Base-by-base conservation (phyloP, 306 rosid genomes). In the Dalbergia cultrata region DNA sequence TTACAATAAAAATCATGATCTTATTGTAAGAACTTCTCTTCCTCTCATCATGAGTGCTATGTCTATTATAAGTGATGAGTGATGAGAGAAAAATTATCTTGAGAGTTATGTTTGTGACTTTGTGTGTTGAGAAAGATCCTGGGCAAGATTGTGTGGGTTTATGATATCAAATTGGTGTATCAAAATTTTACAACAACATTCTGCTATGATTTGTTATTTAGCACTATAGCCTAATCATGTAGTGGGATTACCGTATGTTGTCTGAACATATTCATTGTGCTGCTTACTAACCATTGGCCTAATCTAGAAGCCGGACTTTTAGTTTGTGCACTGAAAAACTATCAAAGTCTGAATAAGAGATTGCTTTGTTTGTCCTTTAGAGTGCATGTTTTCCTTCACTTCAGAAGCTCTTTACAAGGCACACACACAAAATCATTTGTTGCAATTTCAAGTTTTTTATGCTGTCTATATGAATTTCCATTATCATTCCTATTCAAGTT, bases 391-490 rank as follows among this genome's bases (percentile, higher is more conserved):
- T 75, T 45, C 74, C 74, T 74, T 19, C 13, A 52, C 58, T 45
- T 58, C 19, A 1, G 35, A 9, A 16, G 7, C 41, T 37, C 39
- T 57, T 83, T 41, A 53, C 37, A 8, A 31, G 39, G 0, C 54
- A 14, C 58, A 14, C 37, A 22, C 9, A 12, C 31, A n/a, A 26
- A 80, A 63, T 74, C 45, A 44, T 19, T 68, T 70, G 47, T 78
- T 75, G 33, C 57, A 75, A 33, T 14, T 75, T 75, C 39, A 72
- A 59, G 57, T 13, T 14, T 82, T 54, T 47, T 22, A 37, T 7
- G 78, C 1, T 35, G 21, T 76, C 9, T 13, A 9, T 22, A 13
- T 61, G 64, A 13, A 34, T 69, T 79, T 66, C 53, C 22, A n/a
- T 35, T 18, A 9, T 26, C 41, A 34, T 57, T 68, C 3, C 39